Evolutionary conservation across 208 protist species (phyloP).

Genomic region (Leishmania turanica): DNA sequence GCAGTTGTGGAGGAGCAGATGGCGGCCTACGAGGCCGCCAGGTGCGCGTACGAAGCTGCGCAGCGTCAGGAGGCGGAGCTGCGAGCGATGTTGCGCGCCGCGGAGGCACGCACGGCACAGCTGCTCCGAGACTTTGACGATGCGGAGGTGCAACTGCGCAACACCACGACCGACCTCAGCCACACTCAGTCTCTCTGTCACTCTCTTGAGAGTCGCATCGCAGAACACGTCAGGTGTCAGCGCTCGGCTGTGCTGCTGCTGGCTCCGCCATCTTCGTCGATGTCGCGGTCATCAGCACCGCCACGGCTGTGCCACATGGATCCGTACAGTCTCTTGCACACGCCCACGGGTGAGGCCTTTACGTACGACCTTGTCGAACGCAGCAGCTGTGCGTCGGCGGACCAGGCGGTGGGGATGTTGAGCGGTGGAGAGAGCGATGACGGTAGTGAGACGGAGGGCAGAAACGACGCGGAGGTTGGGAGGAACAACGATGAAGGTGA

Average conservation of each 20-base stretch:
- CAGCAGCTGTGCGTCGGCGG: background rate
- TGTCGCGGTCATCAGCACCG: background rate
- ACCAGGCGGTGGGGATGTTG: background rate
- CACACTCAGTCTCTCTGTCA: slow-evolving; percentile 19
- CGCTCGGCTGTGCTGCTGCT: slow-evolving; percentile 16
- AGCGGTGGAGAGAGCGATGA: background rate
- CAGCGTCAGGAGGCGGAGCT: slow-evolving; percentile 40
- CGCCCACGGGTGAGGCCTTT: slow-evolving; percentile 9
- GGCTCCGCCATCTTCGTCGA: background rate
- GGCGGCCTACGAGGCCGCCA: slow-evolving; percentile 6
- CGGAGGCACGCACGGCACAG: slow-evolving; percentile 11
- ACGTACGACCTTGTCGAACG: slow-evolving; percentile 22
- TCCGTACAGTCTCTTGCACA: slow-evolving; percentile 25
- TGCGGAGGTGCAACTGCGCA: slow-evolving; percentile 13
- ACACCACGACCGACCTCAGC: slow-evolving; percentile 13
- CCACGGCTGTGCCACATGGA: slow-evolving; percentile 16
- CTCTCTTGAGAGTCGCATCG: slow-evolving; percentile 19
- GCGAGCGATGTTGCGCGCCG: slow-evolving; percentile 26
- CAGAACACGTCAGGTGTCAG: slow-evolving; percentile 22
- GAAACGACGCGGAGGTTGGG: background rate
- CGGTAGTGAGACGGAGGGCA: background rate
- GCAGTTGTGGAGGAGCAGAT: slow-evolving; percentile 17
- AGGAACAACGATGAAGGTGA: background rate
- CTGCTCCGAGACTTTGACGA: background rate
- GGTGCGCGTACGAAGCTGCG: slow-evolving; percentile 13